Evolutionary conservation across 768 basidiomycete species (phyloP).

Genomic region (Russula lepida): DNA sequence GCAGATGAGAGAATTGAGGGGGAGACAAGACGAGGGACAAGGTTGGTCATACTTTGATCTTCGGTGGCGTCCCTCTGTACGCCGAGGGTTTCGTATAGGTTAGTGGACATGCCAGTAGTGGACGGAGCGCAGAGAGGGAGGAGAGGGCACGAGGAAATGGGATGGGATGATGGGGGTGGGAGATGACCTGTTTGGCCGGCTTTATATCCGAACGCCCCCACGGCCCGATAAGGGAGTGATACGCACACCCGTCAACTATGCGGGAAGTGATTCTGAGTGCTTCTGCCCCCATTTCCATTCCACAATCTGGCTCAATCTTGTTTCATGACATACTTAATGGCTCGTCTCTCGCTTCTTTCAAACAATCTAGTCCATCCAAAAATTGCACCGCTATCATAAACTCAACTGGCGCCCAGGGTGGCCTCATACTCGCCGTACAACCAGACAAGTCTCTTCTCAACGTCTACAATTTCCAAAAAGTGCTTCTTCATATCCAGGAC

Average conservation of each 20-base stretch:
- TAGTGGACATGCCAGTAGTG: constrained; percentile 37
- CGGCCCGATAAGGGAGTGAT: not conserved
- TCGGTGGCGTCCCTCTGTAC: constrained; percentile 44
- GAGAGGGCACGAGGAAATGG: constrained; percentile 10
- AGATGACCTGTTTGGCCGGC: not conserved
- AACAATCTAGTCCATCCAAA: constrained; percentile 60
- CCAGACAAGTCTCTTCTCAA: constrained; percentile 83
- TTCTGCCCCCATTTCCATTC: constrained; percentile 37
- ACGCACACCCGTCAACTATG: constrained; percentile 23
- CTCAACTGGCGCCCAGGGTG: constrained; percentile 66
- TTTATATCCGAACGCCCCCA: not conserved
- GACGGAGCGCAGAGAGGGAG: not conserved
- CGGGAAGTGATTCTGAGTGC: constrained; percentile 65
- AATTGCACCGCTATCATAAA: constrained; percentile 64
- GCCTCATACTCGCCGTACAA: constrained; percentile 77
- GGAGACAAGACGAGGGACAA: not conserved
- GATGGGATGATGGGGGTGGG: not conserved
- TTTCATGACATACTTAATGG: constrained; percentile 80
- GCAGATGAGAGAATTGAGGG: not conserved
- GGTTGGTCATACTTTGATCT: constrained; percentile 49
- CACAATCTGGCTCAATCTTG: constrained; percentile 48
- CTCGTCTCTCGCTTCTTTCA: constrained; percentile 73
- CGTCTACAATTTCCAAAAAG: constrained; percentile 93
- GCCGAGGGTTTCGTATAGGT: constrained; percentile 59
- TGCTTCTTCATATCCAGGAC: constrained; percentile 26